A percentile compares a stretch with the other conserved stretches of the same genome.
phyloP scores from a whole-genome alignment of 148 eudicot genomes.

The Vaccinium darrowii region DNA sequence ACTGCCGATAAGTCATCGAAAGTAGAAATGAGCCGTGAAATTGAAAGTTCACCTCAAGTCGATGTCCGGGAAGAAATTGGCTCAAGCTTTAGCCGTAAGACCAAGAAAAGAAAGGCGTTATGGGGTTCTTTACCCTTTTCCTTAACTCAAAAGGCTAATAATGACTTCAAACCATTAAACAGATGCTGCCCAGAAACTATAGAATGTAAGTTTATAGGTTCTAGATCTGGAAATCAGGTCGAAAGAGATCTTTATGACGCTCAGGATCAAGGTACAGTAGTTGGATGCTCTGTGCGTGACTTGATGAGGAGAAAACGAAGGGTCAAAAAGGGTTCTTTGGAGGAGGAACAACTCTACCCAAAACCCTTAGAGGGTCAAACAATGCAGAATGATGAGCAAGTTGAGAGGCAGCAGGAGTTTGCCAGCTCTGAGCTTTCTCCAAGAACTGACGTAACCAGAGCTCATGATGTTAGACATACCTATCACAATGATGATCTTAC shows the following conservation, averaged over 20 bases:
- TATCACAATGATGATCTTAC: neutral
- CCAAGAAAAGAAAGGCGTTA: constrained; percentile 40
- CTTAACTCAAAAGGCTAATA: constrained; percentile 25
- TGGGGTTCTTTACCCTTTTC: constrained; percentile 72
- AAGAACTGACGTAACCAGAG: constrained; percentile 21
- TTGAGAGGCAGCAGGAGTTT: constrained; percentile 25
- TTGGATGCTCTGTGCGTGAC: constrained; percentile 72
- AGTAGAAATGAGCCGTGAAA: constrained; percentile 24
- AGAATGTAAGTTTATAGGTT: constrained; percentile 22
- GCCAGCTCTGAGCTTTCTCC: constrained; percentile 14
- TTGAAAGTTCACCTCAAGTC: constrained; percentile 25
- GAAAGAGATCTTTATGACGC: constrained; percentile 24
- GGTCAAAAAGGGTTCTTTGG: constrained; percentile 22
- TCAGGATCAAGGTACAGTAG: constrained; percentile 34
- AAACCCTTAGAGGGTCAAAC: constrained; percentile 26
- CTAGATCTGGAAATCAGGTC: constrained; percentile 20
- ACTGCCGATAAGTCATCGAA: constrained; percentile 26
- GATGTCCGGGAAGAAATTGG: constrained; percentile 22
- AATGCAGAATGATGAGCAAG: constrained; percentile 22
- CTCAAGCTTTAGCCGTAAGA: constrained; percentile 31
- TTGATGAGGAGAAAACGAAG: constrained; percentile 82
- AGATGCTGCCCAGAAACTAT: constrained; percentile 16
- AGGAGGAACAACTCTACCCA: constrained; percentile 23
- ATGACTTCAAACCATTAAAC: constrained; percentile 25
- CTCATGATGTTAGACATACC: constrained; percentile 10